Conservation (phyloP, 257 asterid genomes). For the Salvia miltiorrhiza region DNA sequence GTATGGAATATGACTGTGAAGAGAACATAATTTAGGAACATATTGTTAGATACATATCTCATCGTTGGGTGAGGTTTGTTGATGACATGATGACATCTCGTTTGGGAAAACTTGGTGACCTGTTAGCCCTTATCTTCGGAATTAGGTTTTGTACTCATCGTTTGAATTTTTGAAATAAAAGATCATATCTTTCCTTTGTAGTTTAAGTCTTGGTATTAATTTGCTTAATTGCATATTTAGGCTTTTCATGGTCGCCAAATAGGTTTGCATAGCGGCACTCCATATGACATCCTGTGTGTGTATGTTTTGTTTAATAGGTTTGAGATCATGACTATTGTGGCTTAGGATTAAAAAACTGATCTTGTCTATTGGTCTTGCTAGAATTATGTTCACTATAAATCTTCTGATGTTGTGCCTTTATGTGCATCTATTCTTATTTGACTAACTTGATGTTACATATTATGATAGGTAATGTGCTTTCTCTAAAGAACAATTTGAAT, state of each 20-base stretch:
- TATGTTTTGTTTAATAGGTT: background rate
- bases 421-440: background rate
- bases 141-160: background rate
- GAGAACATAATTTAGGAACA: background rate
- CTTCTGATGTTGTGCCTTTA: background rate
- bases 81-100: background rate
- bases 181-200: background rate
- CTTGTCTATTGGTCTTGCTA: background rate
- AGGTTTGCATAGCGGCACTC: background rate
- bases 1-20: conserved; percentile 7
- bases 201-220: background rate
- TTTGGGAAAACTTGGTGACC: background rate
- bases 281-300: background rate
- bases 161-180: background rate
- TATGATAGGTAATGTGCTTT: conserved; percentile 73
- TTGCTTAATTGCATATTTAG: conserved; percentile 9
- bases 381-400: background rate
- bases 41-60: background rate
- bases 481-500: conserved; percentile 69
- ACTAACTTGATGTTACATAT: conserved; percentile 23
- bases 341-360: background rate
- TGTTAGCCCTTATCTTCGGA: background rate
- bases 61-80: background rate
- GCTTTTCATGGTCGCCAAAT: background rate
- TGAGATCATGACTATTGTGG: background rate